phyloP scores from a whole-genome alignment of 2,329 filamentous ascomycete species.

The Botryotinia narcissicola region DNA sequence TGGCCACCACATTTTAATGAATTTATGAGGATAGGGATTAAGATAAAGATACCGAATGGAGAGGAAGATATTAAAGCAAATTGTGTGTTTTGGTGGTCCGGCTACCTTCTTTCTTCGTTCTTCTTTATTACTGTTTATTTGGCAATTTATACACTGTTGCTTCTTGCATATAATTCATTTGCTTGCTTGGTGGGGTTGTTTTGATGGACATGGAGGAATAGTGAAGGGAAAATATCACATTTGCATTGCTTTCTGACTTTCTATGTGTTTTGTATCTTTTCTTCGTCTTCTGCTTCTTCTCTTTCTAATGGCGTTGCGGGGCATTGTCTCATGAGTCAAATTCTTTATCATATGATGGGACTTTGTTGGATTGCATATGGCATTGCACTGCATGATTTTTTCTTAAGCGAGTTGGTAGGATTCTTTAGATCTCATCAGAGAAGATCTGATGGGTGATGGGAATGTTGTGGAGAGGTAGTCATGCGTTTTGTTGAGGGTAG shows the following conservation, averaged over 20 bases:
- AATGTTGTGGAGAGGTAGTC: background rate
- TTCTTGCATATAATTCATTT: constrained; percentile 17
- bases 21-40: constrained; percentile 18
- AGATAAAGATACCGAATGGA: constrained; percentile 15
- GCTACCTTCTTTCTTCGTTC: constrained; percentile 1
- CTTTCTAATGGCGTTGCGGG: background rate
- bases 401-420: background rate
- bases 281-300: background rate
- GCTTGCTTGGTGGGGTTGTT: constrained; percentile 1
- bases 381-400: background rate
- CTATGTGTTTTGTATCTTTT: background rate
- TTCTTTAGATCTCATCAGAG: background rate
- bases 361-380: constrained; percentile 10
- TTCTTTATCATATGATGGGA: constrained; percentile 11
- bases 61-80: constrained; percentile 7
- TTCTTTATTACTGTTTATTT: background rate
- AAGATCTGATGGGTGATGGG: background rate
- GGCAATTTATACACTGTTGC: constrained; percentile 8
- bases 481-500: background rate
- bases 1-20: constrained; percentile 16
- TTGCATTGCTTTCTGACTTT: background rate
- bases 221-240: background rate
- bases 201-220: background rate
- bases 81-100: constrained; percentile 7
- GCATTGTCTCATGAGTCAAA: constrained; percentile 8